Evolutionary conservation across 2,329 filamentous ascomycete genomes (phyloP), one percentile per base, ranked within the genome.

Genomic region (Ophiostoma populinum): DNA sequence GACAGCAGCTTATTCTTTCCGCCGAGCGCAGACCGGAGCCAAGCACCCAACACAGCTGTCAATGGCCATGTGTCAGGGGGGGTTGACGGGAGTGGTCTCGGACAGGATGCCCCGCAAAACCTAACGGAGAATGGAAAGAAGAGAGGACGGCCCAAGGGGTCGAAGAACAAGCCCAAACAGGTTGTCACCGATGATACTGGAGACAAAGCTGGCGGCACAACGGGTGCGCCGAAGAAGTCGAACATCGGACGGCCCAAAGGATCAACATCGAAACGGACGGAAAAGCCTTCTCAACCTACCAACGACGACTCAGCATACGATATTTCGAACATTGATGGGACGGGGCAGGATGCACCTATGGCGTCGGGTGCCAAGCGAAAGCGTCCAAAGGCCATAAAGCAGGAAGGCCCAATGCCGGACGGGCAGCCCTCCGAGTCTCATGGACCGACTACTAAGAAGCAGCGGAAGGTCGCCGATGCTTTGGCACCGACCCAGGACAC

Each of bases 121-220:
- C 19, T 15, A 11, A 25, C 12, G 1, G 40, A 32, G 3, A 49
- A 42, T 27, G 40, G 46, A 1, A 62, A 55, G 45, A 59, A 54
- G 32, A 53, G 59, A 37, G 61, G 65, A 6, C 55, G 65, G 21
- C 65, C 65, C 0, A 67, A 66, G 39, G 65, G 65, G 1, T 67
- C 64, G 2, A 65, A 61, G 39, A 68, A 67, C 40, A 55, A 60
- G 3, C 54, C 58, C 3, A 63, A 58, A 40, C 53, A 26, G 5
- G 17, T 22, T 3, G 36, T 26, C 11, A 10, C 16, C 6, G 13
- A 35, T 7, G 22, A 6, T 10, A 8, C 21, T 17, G 12, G 11
- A 18, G 30, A n/a, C 15, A 24, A 26, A 6, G 19, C 27, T 5
- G 8, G 15, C 5, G 32, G 13, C 3, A 42, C 29, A 8, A 28